These are phyloP conservation scores for Physaria fendleri DNA, from an alignment of 345 rosid genomes.

Conservation along the genomic window DNA sequence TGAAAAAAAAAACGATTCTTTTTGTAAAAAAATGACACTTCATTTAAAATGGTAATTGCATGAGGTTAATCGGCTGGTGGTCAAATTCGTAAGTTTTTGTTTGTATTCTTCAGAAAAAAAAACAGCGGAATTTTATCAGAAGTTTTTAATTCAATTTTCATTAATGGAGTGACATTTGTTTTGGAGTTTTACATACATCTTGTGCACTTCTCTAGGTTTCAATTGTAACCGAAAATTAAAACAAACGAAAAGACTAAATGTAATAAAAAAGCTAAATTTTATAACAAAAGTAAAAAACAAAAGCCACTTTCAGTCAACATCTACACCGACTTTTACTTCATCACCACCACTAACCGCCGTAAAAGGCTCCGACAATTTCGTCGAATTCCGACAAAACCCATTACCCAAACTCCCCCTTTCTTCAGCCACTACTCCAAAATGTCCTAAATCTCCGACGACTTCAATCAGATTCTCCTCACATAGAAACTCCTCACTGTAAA, in stretches of 20 bases:
- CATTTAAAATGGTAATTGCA: no score
- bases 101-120: no score
- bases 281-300: slow-evolving; percentile 22
- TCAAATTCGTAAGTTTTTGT: no score
- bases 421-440: slow-evolving; percentile 39
- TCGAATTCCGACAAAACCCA: slow-evolving; percentile 48
- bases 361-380: slow-evolving; percentile 22
- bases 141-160: background rate
- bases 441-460: slow-evolving; percentile 48
- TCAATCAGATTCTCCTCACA: slow-evolving; percentile 64
- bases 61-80: no score
- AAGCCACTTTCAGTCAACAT: slow-evolving; percentile 19
- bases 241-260: slow-evolving; percentile 10
- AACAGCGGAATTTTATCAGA: no score
- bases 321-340: slow-evolving; percentile 17
- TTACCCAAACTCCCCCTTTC: slow-evolving; percentile 1
- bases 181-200: background rate
- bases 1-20: no score
- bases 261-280: slow-evolving; percentile 16
- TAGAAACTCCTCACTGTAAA: slow-evolving; percentile 61
- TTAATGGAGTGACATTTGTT: background rate
- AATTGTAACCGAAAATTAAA: slow-evolving; percentile 18
- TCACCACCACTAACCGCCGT: slow-evolving; percentile 24
- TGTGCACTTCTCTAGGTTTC: no score
- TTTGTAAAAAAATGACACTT: no score